phyloP scores from a whole-genome alignment of 2,329 filamentous ascomycete genomes.

The Fusarium newnesense region DNA sequence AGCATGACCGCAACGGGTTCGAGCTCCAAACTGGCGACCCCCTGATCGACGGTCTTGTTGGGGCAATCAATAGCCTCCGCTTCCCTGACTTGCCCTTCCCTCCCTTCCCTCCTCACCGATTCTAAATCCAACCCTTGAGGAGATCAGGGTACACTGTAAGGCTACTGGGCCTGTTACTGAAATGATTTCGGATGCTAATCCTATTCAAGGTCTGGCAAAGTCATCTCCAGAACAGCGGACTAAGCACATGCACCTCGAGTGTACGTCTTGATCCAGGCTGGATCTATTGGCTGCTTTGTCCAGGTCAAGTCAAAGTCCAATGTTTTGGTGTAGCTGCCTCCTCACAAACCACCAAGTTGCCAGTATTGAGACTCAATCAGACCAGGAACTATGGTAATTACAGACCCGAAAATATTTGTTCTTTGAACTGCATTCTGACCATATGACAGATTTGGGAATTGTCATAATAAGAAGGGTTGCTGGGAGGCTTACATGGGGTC shows the following conservation, averaged over 20 bases:
- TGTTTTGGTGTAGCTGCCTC: too few relatives aligned
- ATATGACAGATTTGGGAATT: neutral
- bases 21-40: neutral
- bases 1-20: neutral
- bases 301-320: neutral
- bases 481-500: neutral
- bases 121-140: neutral
- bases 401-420: neutral
- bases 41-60: neutral
- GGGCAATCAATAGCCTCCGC: neutral
- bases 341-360: neutral
- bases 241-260: neutral
- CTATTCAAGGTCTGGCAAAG: neutral
- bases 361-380: too few relatives aligned
- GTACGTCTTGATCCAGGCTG: neutral
- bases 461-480: too few relatives aligned
- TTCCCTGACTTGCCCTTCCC: neutral
- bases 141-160: neutral
- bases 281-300: neutral
- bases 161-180: neutral
- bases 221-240: neutral
- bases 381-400: neutral
- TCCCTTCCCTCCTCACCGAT: neutral
- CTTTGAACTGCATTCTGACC: neutral
- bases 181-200: neutral